Base-by-base conservation (phyloP, 2,329 filamentous ascomycete species). In the Magnaporthiopsis incrustans region DNA sequence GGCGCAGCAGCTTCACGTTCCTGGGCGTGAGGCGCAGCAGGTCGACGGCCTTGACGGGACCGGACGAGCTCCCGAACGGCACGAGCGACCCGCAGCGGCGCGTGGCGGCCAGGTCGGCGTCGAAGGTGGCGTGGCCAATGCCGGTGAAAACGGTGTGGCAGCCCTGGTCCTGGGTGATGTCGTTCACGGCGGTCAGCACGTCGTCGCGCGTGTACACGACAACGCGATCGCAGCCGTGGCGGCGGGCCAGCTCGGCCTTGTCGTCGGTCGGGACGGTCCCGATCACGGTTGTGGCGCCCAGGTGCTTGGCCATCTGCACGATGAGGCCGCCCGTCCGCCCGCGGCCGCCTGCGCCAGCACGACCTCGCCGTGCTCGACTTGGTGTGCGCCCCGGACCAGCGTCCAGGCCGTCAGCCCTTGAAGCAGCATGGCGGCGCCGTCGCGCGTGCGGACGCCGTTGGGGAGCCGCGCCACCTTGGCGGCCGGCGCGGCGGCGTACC, bases 331-430 rank as follows among this genome's bases (percentile, higher is more conserved):
- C 91, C 0, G 92, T 90, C 32, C 92, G 11, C 92, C 92, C 0
- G 92, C 92, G 0, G 92, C 92, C 0, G 92, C 92, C 69, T 95
- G 91, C 14, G 97, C 85, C 3, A 97, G 84, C 0, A 93, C 82
- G 85, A 89, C 65, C 63, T 72, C 64, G 33, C 70, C 71, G 1
- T 64, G 10, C 64, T 67, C 62, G 12, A 72, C 67, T 25, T 67
- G 63, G 64, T 72, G 68, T 7, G 90, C 85, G 73, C 96, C 92
- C 63, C 87, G 85, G 66, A 91, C 85, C 38, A 97, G 81, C 0
- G 91, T 90, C 71, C 94, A 81, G 0, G 92, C 91, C 4, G 92
- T 97, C 44, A 97, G 78, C 1, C 91, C 92, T 74, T 96, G 93
- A 18, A 96, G 78, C 26, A 91, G 77, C 0, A 85, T 80, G 0